phyloP scores from a whole-genome alignment of 306 rosid species.

The Malus orientalis region DNA sequence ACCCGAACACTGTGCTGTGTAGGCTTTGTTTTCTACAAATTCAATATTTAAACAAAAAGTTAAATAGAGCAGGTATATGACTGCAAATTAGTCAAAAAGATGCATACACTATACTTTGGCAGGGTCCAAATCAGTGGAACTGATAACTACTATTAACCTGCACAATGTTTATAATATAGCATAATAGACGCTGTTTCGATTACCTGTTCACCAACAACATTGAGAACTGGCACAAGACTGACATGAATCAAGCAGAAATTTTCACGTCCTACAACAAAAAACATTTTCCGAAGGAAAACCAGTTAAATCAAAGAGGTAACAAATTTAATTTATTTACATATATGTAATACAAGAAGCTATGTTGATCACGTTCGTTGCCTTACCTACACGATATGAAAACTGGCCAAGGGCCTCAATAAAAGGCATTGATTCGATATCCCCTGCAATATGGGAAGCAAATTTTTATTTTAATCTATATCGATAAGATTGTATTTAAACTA shows the following conservation, averaged over 20 bases:
- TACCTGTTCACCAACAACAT: constrained; percentile 92
- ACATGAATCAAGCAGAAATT: constrained; percentile 82
- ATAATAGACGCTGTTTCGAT: background rate
- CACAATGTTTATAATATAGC: background rate
- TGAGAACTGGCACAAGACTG: constrained; percentile 76
- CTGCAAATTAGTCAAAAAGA: constrained; percentile 1
- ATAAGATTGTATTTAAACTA: constrained; percentile 13
- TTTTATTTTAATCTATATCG: constrained; percentile 1
- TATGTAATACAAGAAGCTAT: background rate
- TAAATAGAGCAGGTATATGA: background rate
- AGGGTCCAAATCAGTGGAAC: background rate
- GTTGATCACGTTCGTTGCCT: background rate
- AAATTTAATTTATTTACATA: background rate
- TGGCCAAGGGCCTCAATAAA: constrained; percentile 87
- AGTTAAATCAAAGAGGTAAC: constrained; percentile 7
- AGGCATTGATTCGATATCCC: constrained; percentile 84
- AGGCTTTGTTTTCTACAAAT: constrained; percentile 79
- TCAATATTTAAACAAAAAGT: constrained; percentile 4
- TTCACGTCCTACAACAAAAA: constrained; percentile 48
- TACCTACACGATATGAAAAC: constrained; percentile 80
- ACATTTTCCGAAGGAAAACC: constrained; percentile 4
- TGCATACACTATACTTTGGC: background rate
- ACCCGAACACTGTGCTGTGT: constrained; percentile 89
- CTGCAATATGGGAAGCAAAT: constrained; percentile 29
- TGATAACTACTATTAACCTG: constrained; percentile 3